These are phyloP conservation scores for Aurifilum marmelostoma DNA, from an alignment of 2,329 filamentous ascomycete species.

Conservation along the genomic window DNA sequence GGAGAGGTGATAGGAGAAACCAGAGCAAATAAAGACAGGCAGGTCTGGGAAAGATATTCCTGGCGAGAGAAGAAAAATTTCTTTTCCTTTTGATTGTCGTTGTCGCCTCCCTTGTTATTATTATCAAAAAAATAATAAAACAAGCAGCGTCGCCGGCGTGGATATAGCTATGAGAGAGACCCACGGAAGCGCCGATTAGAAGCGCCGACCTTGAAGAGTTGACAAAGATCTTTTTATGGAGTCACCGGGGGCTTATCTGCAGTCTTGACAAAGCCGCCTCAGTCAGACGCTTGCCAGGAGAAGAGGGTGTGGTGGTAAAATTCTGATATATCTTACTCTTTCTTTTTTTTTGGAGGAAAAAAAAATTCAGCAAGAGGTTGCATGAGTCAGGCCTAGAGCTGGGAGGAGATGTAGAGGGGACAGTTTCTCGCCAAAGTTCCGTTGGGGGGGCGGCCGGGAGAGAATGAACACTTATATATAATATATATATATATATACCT, in stretches of 20 bases:
- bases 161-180: conserved; percentile 9
- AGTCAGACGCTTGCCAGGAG: conserved; percentile 12
- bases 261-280: conserved; percentile 13
- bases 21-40: neutral
- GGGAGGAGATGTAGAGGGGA: neutral
- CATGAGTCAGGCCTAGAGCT: conserved; percentile 25
- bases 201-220: conserved; percentile 8
- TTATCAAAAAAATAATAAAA: neutral
- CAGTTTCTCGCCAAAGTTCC: neutral
- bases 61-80: neutral
- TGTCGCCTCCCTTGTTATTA: neutral
- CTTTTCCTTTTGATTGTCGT: neutral
- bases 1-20: too few relatives aligned
- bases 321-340: conserved; percentile 12
- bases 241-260: conserved; percentile 23
- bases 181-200: conserved; percentile 11
- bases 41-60: too few relatives aligned
- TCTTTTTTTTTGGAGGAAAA: too few relatives aligned
- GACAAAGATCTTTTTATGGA: conserved; percentile 29
- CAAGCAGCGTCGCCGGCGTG: neutral
- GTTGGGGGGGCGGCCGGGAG: neutral
- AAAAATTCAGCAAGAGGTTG: conserved; percentile 16
- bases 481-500: conserved; percentile 8
- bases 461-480: neutral
- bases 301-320: conserved; percentile 16